These are phyloP conservation scores for Sphenostylis stenocarpa DNA, from an alignment of 306 rosid genomes.

Conservation along the genomic window DNA sequence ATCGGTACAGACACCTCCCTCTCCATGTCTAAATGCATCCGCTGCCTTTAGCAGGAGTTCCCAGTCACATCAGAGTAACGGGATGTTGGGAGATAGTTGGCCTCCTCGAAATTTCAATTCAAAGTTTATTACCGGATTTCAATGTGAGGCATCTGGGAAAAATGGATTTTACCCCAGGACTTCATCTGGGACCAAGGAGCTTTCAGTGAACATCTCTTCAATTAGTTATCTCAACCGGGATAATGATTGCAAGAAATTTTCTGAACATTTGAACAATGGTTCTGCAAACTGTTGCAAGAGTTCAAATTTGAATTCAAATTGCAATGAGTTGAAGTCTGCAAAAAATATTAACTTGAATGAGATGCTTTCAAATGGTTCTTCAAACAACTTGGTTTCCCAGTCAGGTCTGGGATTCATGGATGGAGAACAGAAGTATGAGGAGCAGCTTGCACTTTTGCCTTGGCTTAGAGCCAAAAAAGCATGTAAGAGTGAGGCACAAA, in stretches of 20 bases:
- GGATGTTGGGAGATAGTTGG: slow-evolving; percentile 63
- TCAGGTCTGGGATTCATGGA: slow-evolving; percentile 40
- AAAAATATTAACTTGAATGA: slow-evolving; percentile 70
- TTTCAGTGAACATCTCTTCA: slow-evolving; percentile 44
- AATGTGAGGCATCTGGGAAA: slow-evolving; percentile 46
- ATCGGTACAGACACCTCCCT: slow-evolving; percentile 54
- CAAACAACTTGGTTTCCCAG: slow-evolving; percentile 44
- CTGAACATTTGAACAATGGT: slow-evolving; percentile 49
- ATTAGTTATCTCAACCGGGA: slow-evolving; percentile 44
- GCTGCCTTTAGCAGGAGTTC: slow-evolving; percentile 51
- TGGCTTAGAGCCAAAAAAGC: slow-evolving; percentile 64
- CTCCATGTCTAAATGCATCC: slow-evolving; percentile 50
- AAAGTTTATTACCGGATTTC: slow-evolving; percentile 48
- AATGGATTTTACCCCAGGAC: slow-evolving; percentile 65
- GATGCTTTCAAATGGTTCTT: slow-evolving; percentile 55
- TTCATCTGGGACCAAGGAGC: slow-evolving; percentile 60
- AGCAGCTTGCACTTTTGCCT: slow-evolving; percentile 60
- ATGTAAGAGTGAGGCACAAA: slow-evolving; percentile 50
- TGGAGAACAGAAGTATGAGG: slow-evolving; percentile 56
- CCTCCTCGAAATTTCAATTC: slow-evolving; percentile 55
- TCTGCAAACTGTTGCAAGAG: slow-evolving; percentile 36
- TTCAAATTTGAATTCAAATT: slow-evolving; percentile 56
- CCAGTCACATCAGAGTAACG: slow-evolving; percentile 62
- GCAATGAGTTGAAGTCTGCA: slow-evolving; percentile 46
- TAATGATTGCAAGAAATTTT: slow-evolving; percentile 42